A percentile compares a stretch with the other conserved stretches of the same genome.
These are phyloP conservation scores for Nitzschia inconspicua DNA, from an alignment of 108 stramenopile species.

Conservation along the genomic window DNA sequence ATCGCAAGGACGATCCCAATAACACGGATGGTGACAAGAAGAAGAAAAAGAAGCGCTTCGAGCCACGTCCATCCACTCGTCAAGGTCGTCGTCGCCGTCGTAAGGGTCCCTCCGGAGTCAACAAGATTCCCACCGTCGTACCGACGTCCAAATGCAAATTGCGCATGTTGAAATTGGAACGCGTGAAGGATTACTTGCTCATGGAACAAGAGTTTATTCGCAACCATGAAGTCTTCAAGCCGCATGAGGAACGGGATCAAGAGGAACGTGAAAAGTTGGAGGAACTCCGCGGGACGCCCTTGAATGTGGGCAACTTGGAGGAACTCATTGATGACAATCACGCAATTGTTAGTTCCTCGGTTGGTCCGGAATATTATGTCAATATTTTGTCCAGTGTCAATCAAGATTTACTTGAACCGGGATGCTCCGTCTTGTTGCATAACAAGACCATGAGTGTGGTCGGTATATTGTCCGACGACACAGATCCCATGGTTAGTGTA, in stretches of 20 bases:
- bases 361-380: conserved; percentile 99
- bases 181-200: conserved; percentile 98
- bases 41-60: conserved; percentile 97
- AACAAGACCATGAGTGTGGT: conserved; percentile 98
- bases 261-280: conserved; percentile 97
- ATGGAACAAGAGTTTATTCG: conserved; percentile 99
- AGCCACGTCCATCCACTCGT: conserved; percentile 81
- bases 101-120: conserved; percentile 86
- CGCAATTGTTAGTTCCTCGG: conserved; percentile 92
- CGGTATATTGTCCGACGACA: conserved; percentile 95
- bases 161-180: conserved; percentile 94
- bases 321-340: conserved; percentile 99
- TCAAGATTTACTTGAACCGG: conserved; percentile 99
- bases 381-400: conserved; percentile 96
- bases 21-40: conserved; percentile 62
- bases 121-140: conserved; percentile 81
- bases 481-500: conserved; percentile 97
- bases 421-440: conserved; percentile 94
- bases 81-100: conserved; percentile 89
- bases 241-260: conserved; percentile 95
- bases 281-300: conserved; percentile 95
- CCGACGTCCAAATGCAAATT: conserved; percentile 97
- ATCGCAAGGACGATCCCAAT: conserved; percentile 45
- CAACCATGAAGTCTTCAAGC: conserved; percentile 98
- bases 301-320: conserved; percentile 95